phyloP scores from a whole-genome alignment of 2,329 filamentous ascomycete genomes.

The Seiridium cupressi region DNA sequence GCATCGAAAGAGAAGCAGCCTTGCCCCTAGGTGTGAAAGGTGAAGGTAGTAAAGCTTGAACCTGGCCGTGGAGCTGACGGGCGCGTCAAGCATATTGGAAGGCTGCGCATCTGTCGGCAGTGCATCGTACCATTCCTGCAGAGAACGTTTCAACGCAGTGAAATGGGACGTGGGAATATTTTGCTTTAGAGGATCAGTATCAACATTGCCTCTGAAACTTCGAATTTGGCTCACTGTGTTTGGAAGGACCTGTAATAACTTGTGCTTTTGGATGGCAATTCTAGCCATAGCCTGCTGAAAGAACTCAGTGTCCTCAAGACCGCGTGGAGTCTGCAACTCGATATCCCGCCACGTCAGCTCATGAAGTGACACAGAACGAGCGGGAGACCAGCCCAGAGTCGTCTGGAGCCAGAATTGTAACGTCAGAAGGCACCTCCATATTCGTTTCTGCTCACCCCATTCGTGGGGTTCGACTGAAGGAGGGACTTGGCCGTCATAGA shows the following conservation, averaged over 20 bases:
- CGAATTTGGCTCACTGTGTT: neutral
- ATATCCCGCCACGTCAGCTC: neutral
- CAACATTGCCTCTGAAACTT: neutral
- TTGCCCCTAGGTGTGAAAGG: neutral
- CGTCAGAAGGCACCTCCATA: neutral
- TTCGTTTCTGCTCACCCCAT: neutral
- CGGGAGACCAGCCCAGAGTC: neutral
- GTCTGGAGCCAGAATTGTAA: neutral
- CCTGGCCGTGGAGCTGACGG: neutral
- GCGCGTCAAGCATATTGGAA: neutral
- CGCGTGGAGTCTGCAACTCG: neutral
- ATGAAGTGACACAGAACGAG: neutral
- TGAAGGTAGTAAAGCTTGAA: neutral
- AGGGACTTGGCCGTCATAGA: neutral
- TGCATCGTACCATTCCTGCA: neutral
- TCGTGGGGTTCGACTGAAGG: neutral
- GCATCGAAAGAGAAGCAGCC: neutral
- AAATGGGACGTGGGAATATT: neutral
- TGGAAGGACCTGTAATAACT: neutral
- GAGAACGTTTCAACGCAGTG: neutral
- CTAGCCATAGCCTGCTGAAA: neutral
- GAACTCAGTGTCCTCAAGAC: neutral
- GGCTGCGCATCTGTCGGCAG: neutral
- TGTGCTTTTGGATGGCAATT: neutral
- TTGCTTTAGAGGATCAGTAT: neutral